phyloP scores from a whole-genome alignment of 2,329 filamentous ascomycete species.

The Cladosporium austrohemisphaericum region DNA sequence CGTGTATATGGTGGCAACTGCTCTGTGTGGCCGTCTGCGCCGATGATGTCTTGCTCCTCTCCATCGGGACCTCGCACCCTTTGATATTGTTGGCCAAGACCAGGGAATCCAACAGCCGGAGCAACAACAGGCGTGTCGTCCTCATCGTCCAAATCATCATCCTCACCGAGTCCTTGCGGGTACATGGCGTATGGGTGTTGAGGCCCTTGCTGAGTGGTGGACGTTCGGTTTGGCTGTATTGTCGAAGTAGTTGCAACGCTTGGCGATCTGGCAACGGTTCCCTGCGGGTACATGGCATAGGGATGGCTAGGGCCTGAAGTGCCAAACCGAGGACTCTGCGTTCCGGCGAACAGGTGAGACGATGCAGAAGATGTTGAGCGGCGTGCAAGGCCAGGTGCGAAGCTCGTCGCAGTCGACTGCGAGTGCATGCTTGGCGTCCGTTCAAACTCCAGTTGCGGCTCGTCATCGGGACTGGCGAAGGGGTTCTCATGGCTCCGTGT shows the following conservation, averaged over 20 bases:
- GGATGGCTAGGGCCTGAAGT: constrained; percentile 75
- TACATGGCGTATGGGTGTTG: constrained; percentile 86
- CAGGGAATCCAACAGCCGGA: constrained; percentile 64
- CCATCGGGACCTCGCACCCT: constrained; percentile 72
- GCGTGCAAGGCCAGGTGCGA: constrained; percentile 23
- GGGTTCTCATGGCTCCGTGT: constrained; percentile 29
- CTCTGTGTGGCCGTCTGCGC: constrained; percentile 83
- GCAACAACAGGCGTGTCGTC: constrained; percentile 34
- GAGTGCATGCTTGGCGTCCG: constrained; percentile 29
- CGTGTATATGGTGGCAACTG: constrained; percentile 87
- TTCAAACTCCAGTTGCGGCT: constrained; percentile 23
- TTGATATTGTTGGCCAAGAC: constrained; percentile 63
- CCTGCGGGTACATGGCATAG: constrained; percentile 79
- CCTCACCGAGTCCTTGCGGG: constrained; percentile 65
- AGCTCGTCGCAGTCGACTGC: constrained; percentile 34
- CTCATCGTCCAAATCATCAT: constrained; percentile 51
- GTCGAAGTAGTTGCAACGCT: constrained; percentile 73
- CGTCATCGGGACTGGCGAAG: constrained; percentile 35
- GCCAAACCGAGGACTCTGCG: constrained; percentile 65
- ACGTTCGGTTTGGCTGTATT: constrained; percentile 46
- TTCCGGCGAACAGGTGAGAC: constrained; percentile 35
- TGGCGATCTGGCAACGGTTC: constrained; percentile 54
- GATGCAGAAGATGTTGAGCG: constrained; percentile 36
- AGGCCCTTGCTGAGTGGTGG: constrained; percentile 42
- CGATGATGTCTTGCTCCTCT: constrained; percentile 84